Evolutionary conservation across 192 early-diverging fungal genomes (phyloP), one percentile per base, ranked within the genome.

Genomic region (Podila clonocystis): DNA sequence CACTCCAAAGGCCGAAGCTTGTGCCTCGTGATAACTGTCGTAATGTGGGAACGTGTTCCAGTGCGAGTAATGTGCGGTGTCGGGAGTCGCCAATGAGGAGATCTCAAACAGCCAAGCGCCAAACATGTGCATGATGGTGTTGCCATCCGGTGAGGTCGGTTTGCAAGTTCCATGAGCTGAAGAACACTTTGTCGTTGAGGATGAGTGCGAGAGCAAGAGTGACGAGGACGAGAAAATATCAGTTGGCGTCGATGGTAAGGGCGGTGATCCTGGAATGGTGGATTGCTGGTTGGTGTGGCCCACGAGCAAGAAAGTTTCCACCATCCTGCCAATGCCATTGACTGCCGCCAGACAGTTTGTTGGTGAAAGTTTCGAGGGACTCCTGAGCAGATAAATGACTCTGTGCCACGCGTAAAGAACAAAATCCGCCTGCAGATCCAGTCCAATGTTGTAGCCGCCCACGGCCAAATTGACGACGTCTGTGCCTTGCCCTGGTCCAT

Each of bases 71-170:
- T 59, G 72, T 57, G 84, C 82, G 58, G 29, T 15, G 50, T 85
- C 84, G 19, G 70, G 64, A 17, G 45, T 62, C 5, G 70, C 76
- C 9, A 82, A 65, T 20, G 87, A 62, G 58, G 86, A 86, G 0
- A 91, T 91, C 36, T 93, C 91, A 87, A 95, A 96, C 11, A 97
- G 83, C 89, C 91, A 94, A 0, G 77, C 63, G 2, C 93, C 94
- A 89, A 95, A 95, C 91, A 96, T 95, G 65, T 91, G 83, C 58
- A 97, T 85, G 11, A 97, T 57, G 0, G 93, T 94, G 65, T 94
- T 95, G 20, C 93, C 93, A 79, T 95, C 85, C 0, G 91, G 87
- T 20, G 83, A 73, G 13, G 78, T 68, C 1, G 74, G 70, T 50
- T 71, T 80, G 24, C 52, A 49, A 3, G 70, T 55, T 24, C 50